Evolutionary conservation across 805 yeast species (phyloP), one percentile per base, ranked within the genome.

Genomic region (Spathaspora gorwiae): DNA sequence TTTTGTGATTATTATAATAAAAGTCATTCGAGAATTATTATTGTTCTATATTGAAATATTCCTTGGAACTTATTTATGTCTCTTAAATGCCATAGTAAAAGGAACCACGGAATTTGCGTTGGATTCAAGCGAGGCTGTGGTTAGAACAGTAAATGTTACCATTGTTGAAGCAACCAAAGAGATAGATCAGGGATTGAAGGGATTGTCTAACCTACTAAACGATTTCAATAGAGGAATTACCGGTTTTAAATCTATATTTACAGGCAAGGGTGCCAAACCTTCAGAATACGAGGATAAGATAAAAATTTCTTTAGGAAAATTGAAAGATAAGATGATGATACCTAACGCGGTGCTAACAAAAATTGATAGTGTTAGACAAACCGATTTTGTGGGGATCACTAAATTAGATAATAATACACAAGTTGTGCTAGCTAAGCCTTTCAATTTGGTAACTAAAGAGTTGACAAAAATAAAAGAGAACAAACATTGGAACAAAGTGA

Each of bases 21-120:
- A 79, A 0, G 84, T 81, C 0, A 66, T 83, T 7, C 83, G 86
- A 53, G 71, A 74, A 36, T 50, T 90, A 35, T 59, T 87, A 0
- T 57, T 79, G 4, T 87, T 92, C 57, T 67, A 80, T 7, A 65
- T 92, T 7, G 89, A 90, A 30, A 54, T 92, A 51, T 78, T 85
- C 40, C 62, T 90, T 2, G 98, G 97, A 0, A 94, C 98, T 0
- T 88, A 87, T 62, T 83, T 85, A 0, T 94, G 99, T 62, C 68
- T 94, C 11, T 60, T 89, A 11, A 79, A 86, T 0, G 83, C 94
- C 5, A 79, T 90, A 0, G 70, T 90, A 6, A 83, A 80, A 54
- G 87, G 90, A 3, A 76, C 87, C 0, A 84, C 83, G 1, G 81
- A 80, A 52, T 79, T 81, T 29, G 95, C 95, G 0, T 60, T 87